phyloP scores from a whole-genome alignment of 306 rosid species.

The Delonix regia region DNA sequence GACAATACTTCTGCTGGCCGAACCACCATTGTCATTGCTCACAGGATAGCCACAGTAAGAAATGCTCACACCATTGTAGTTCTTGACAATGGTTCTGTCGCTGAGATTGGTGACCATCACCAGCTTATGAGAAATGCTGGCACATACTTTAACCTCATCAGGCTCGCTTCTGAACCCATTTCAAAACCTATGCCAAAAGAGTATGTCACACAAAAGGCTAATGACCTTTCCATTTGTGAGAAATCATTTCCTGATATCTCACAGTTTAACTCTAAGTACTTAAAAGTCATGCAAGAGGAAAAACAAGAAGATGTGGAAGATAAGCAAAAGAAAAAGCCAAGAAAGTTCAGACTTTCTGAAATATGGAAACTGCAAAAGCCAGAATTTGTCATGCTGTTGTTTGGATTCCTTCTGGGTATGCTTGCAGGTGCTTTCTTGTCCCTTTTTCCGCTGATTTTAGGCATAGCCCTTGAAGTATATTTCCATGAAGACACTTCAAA shows the following conservation, averaged over 20 bases:
- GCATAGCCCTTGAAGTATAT: conserved; percentile 66
- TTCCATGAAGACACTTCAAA: conserved; percentile 39
- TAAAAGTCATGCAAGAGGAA: conserved; percentile 27
- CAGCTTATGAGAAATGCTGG: conserved; percentile 77
- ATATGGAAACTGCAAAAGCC: conserved; percentile 76
- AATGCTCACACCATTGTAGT: conserved; percentile 73
- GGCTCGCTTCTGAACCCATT: conserved; percentile 69
- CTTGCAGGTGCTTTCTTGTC: conserved; percentile 78
- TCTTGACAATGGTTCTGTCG: conserved; percentile 70
- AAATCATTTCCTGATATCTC: conserved; percentile 43
- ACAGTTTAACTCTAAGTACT: conserved; percentile 11
- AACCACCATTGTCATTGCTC: conserved; percentile 87
- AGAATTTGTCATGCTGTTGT: conserved; percentile 52
- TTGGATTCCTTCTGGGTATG: conserved; percentile 74
- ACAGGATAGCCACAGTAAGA: conserved; percentile 79
- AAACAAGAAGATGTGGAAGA: conserved; percentile 44
- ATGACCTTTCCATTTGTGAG: conserved; percentile 41
- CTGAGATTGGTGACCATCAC: conserved; percentile 76
- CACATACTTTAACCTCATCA: conserved; percentile 71
- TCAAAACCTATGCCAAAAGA: conserved; percentile 42
- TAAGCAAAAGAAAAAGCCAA: conserved; percentile 36
- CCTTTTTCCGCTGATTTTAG: conserved; percentile 67
- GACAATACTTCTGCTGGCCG: conserved; percentile 78
- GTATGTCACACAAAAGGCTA: conserved; percentile 30
- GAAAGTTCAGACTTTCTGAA: conserved; percentile 53